Base-by-base conservation (phyloP, 305 asterid species). In the Solanum hybrid region DNA sequence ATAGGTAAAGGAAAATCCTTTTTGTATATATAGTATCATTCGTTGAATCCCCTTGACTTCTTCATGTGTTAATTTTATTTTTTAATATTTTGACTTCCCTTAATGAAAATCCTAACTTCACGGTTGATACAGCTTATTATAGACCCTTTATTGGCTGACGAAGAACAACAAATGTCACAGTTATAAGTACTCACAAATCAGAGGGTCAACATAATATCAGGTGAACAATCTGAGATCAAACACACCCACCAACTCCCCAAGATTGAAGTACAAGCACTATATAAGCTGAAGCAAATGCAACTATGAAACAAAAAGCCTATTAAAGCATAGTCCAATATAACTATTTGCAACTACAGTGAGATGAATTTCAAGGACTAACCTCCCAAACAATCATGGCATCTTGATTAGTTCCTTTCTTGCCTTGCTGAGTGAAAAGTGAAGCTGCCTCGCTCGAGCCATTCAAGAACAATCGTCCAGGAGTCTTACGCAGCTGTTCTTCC, bases 311-410 rank as follows among this genome's bases (percentile, higher is more conserved):
- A 35, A 34, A 33, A 35, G 11, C n/a, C 64, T 39, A 29, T 51
- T 2, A 39, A 24, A 81, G 67, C 24, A 82, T 82, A 82, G 9
- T 82, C 87, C 33, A 82, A 82, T 18, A 82, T 14, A 46, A 29
- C 31, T 46, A 79, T 76, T 18, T 33, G 82, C 82, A 76, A 76
- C 26, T 34, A 77, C 6, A 46, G 74, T 2, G 33, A 46, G 11
- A 84, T 20, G 29, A 84, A 84, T 51, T 51, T 84, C 16, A 81
- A 89, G 80, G 88, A 73, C 75, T 92, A 88, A 96, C 98, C 99
- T 97, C 98, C 98, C 98, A 97, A 92, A 97, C 98, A 90, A 96
- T 92, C 98, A 97, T 95, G 83, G 99, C 98, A 91, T 97, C 99
- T 92, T 96, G 98, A 93, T 96, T 97, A 92, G 94, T 90, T 87